Evolutionary conservation across 495 filamentous ascomycete species (phyloP).

Genomic region (Trichocladium uniseriatum): DNA sequence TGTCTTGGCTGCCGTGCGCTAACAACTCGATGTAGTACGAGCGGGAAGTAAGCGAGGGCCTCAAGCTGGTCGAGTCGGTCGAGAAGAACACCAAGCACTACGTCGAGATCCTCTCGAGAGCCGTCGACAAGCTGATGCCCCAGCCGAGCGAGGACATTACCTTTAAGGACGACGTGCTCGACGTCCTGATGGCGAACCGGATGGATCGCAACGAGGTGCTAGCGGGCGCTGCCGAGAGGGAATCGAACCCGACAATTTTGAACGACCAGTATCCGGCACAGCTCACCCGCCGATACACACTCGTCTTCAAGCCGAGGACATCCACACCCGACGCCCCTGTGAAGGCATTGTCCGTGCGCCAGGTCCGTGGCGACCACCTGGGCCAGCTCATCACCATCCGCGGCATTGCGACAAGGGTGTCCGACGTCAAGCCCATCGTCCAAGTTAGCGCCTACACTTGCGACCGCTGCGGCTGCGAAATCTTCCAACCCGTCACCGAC

Average conservation of each 20-base stretch:
- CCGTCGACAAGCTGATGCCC: conserved; percentile 81
- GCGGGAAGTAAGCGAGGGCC: conserved; percentile 52
- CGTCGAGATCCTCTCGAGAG: conserved; percentile 79
- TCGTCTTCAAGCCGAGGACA: conserved; percentile 87
- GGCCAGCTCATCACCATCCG: conserved; percentile 89
- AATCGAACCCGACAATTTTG: conserved; percentile 48
- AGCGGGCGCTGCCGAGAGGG: conserved; percentile 55
- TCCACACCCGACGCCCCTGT: conserved; percentile 57
- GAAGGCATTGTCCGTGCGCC: conserved; percentile 86
- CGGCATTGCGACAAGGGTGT: conserved; percentile 89
- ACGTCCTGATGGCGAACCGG: conserved; percentile 90
- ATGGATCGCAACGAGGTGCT: conserved; percentile 74
- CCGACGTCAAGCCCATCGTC: conserved; percentile 95
- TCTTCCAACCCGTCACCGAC: conserved; percentile 90
- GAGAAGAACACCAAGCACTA: conserved; percentile 91
- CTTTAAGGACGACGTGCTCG: conserved; percentile 95
- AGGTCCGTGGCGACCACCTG: conserved; percentile 85
- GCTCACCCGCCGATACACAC: conserved; percentile 85
- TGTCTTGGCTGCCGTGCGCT: neutral
- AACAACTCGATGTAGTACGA: conserved; percentile 52
- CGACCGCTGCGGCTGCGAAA: conserved; percentile 90
- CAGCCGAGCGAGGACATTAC: conserved; percentile 66
- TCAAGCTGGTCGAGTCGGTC: conserved; percentile 76
- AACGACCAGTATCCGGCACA: conserved; percentile 76
- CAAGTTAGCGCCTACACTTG: conserved; percentile 96